Conservation (phyloP, 495 filamentous ascomycete genomes). For the Copromyces sp. region DNA sequence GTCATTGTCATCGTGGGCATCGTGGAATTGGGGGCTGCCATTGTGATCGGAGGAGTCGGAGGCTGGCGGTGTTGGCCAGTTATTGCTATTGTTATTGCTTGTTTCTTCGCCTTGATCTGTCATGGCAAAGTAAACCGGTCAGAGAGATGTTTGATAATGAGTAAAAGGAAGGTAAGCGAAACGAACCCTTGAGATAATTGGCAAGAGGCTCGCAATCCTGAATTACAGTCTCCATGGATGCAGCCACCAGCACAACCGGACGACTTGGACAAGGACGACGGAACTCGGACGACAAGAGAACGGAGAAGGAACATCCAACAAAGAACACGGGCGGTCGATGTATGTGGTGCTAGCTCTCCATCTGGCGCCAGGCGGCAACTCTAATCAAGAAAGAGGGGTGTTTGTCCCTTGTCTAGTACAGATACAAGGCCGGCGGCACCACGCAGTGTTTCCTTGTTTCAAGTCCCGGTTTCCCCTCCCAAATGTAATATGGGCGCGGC, state of each 20-base stretch:
- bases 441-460: neutral
- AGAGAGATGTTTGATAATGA: neutral
- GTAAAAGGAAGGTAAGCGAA: conserved; percentile 13
- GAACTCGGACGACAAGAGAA: neutral
- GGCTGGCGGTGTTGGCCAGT: conserved; percentile 27
- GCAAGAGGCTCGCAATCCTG: conserved; percentile 86
- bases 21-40: neutral
- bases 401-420: neutral
- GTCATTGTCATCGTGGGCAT: neutral
- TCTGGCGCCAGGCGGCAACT: conserved; percentile 17
- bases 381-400: conserved; percentile 1
- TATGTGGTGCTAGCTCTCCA: conserved; percentile 20
- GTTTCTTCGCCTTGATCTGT: conserved; percentile 33
- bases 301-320: neutral
- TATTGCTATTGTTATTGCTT: conserved; percentile 21
- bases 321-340: neutral
- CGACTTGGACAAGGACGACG: neutral
- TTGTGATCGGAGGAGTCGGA: conserved; percentile 34
- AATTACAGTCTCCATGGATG: conserved; percentile 80
- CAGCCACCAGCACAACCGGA: conserved; percentile 18
- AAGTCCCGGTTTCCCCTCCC: neutral
- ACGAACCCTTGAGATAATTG: conserved; percentile 82
- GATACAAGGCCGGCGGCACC: conserved; percentile 3
- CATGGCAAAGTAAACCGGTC: conserved; percentile 7
- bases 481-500: neutral